phyloP scores from a whole-genome alignment of 2,329 filamentous ascomycete species.

The Dothiorella sarmentorum region DNA sequence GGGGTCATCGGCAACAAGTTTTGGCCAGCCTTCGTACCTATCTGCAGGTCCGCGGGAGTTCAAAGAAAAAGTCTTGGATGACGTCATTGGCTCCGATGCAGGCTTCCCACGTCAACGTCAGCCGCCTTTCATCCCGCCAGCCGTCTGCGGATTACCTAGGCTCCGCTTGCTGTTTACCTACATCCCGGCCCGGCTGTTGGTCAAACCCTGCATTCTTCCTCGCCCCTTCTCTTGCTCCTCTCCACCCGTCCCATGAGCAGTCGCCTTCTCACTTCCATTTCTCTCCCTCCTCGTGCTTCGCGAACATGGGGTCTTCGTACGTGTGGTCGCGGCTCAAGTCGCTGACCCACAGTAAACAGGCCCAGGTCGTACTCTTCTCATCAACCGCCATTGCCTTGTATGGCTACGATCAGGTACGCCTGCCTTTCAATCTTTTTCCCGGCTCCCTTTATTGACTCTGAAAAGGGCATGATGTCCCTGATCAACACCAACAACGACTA shows the following conservation, averaged over 20 bases:
- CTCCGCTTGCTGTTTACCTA: neutral
- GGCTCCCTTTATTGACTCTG: neutral
- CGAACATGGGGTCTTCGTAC: neutral
- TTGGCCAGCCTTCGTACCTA: too few relatives aligned
- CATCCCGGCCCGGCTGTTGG: neutral
- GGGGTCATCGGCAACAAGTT: too few relatives aligned
- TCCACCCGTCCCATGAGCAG: neutral
- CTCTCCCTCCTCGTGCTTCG: neutral
- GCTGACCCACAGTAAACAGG: slow-evolving; percentile 33
- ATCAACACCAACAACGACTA: slow-evolving; percentile 57
- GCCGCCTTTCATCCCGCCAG: slow-evolving; percentile 4
- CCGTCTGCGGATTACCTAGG: too few relatives aligned
- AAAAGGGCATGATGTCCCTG: slow-evolving; percentile 50
- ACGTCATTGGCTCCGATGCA: too few relatives aligned
- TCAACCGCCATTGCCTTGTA: slow-evolving; percentile 54
- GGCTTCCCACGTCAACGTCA: too few relatives aligned
- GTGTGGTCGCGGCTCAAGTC: neutral
- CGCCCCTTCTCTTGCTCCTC: neutral
- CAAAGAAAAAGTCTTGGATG: too few relatives aligned
- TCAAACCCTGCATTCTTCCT: neutral
- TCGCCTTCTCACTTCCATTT: neutral
- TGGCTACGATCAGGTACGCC: slow-evolving; percentile 40
- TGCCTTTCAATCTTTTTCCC: too few relatives aligned
- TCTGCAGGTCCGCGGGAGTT: too few relatives aligned
- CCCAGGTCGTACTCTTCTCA: slow-evolving; percentile 52